phyloP scores from a whole-genome alignment of 116 monocot genomes.

The Papilionanthe hybrid region DNA sequence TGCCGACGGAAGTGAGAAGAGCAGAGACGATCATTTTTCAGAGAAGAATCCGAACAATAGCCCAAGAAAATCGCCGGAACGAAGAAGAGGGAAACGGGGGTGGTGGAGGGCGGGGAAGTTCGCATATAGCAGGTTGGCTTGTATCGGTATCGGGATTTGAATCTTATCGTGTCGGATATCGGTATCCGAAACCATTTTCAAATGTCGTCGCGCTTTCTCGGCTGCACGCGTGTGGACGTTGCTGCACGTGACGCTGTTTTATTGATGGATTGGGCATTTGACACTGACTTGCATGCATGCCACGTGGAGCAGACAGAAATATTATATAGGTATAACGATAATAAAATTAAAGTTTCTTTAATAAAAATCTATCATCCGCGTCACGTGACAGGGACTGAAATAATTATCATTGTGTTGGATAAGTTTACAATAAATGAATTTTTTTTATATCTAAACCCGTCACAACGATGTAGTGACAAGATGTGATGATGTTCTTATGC shows the following conservation, averaged over 20 bases:
- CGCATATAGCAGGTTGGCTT: neutral
- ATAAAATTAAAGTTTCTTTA: too few relatives aligned
- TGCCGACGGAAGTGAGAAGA: constrained; percentile 78
- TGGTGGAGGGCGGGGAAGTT: neutral
- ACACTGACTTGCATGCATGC: neutral
- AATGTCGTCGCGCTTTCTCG: neutral
- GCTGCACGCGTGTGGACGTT: neutral
- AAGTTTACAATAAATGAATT: too few relatives aligned
- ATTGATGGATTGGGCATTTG: neutral
- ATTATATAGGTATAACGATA: too few relatives aligned
- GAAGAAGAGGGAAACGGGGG: too few relatives aligned
- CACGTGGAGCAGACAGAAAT: too few relatives aligned
- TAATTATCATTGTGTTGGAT: too few relatives aligned
- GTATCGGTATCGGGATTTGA: neutral
- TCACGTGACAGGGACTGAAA: too few relatives aligned
- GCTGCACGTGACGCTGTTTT: neutral
- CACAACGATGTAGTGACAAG: too few relatives aligned
- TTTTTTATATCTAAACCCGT: too few relatives aligned
- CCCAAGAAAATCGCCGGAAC: neutral
- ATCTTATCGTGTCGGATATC: neutral
- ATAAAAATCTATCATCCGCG: too few relatives aligned
- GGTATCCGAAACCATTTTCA: too few relatives aligned
- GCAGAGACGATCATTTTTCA: constrained; percentile 80
- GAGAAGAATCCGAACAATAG: neutral
- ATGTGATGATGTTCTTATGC: too few relatives aligned